These are phyloP conservation scores for Exutisphaerella laricina DNA, from an alignment of 2,329 filamentous ascomycete species.

Conservation along the genomic window DNA sequence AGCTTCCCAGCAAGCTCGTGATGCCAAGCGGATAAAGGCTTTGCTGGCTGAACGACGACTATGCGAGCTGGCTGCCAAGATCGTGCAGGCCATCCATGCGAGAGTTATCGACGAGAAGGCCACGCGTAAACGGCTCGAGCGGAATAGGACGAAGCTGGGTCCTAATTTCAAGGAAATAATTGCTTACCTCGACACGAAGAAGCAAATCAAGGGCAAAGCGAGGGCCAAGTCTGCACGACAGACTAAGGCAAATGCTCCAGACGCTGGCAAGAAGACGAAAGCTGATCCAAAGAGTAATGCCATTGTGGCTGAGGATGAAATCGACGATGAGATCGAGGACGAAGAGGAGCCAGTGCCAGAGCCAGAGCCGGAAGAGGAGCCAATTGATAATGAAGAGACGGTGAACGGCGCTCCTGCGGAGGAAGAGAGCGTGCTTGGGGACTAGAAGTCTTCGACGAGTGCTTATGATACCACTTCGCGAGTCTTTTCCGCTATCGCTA, in stretches of 20 bases:
- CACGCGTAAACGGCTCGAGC: conserved; percentile 64
- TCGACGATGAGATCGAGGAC: conserved; percentile 38
- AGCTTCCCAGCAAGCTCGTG: conserved; percentile 54
- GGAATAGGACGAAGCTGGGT: conserved; percentile 76
- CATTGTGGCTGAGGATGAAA: conserved; percentile 39
- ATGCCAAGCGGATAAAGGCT: conserved; percentile 49
- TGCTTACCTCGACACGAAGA: conserved; percentile 66
- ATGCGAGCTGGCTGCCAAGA: conserved; percentile 78
- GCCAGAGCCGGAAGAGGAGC: conserved; percentile 16
- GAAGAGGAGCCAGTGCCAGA: conserved; percentile 36
- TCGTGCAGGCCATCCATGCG: conserved; percentile 73
- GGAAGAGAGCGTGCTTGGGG: conserved; percentile 41
- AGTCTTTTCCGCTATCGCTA: no score
- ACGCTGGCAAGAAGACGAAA: conserved; percentile 41
- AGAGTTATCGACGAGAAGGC: conserved; percentile 65
- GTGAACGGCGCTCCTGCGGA: conserved; percentile 38
- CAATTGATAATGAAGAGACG: conserved; percentile 27
- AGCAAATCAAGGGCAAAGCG: conserved; percentile 35
- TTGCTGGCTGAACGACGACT: conserved; percentile 78
- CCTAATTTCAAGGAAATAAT: conserved; percentile 81
- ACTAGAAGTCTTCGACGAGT: conserved; percentile 10
- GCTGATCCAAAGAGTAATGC: conserved; percentile 37
- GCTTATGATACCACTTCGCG: conserved; percentile 5
- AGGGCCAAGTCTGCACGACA: conserved; percentile 14
- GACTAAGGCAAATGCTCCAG: conserved; percentile 26